A percentile compares a stretch with the other conserved stretches of the same genome.
Evolutionary conservation across 495 filamentous ascomycete genomes (phyloP).

Genomic region (Tuber indicum): DNA sequence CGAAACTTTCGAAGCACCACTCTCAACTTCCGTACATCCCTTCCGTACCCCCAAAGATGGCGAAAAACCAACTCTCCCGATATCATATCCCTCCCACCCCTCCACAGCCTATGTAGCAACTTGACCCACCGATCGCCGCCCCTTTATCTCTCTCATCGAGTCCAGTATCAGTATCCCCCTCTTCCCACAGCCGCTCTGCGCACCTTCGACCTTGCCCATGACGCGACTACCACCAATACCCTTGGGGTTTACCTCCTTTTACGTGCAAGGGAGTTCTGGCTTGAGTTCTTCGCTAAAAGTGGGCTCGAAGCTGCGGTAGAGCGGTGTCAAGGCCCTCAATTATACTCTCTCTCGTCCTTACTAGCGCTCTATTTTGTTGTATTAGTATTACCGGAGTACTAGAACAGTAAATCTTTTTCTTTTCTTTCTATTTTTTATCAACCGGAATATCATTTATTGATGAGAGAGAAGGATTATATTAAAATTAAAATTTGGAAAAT

Average conservation of each 20-base stretch:
- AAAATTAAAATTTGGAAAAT: too few species aligned
- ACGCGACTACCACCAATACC: background rate
- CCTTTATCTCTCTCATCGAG: background rate
- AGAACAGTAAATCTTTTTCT: too few species aligned
- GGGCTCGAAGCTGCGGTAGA: background rate
- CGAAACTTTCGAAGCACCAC: background rate
- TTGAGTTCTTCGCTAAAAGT: background rate
- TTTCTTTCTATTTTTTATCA: too few species aligned
- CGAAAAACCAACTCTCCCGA: background rate
- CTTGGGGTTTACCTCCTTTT: background rate
- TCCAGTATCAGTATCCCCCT: background rate
- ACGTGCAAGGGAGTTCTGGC: background rate
- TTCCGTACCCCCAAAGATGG: background rate
- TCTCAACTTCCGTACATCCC: background rate
- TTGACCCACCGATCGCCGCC: background rate
- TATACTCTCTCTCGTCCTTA: too few species aligned
- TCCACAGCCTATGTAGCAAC: background rate
- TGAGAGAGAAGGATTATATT: too few species aligned
- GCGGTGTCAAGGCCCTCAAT: too few species aligned
- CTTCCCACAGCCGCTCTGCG: background rate
- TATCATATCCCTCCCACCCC: background rate
- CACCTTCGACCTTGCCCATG: background rate
- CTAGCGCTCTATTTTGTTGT: too few species aligned
- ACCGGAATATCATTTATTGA: too few species aligned
- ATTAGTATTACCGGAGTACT: too few species aligned